Evolutionary conservation across 306 rosid species (phyloP).

Genomic region (Trifolium subterraneum): DNA sequence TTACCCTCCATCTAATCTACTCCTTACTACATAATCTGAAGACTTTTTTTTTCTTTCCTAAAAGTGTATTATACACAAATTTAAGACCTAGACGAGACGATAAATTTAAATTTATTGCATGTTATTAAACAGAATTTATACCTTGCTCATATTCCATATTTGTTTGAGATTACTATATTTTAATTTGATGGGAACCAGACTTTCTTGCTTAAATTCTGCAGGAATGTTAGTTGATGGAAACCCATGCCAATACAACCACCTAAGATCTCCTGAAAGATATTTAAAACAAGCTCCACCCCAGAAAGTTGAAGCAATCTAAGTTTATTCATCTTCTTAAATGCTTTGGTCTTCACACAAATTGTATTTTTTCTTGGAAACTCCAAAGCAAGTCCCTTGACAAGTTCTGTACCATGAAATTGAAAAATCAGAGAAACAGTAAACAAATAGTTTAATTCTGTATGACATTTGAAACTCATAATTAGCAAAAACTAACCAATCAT

Average conservation of each 20-base stretch:
- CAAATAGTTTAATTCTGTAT: background rate
- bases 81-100: too few species aligned
- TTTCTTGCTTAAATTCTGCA: background rate
- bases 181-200: slow-evolving; percentile 14
- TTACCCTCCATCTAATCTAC: too few species aligned
- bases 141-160: slow-evolving; percentile 11
- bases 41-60: too few species aligned
- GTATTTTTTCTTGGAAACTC: background rate
- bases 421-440: too few species aligned
- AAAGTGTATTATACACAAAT: too few species aligned
- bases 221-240: slow-evolving; percentile 3
- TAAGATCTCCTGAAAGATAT: background rate
- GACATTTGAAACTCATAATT: background rate
- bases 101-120: too few species aligned
- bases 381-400: slow-evolving; percentile 30
- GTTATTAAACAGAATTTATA: too few species aligned
- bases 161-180: slow-evolving; percentile 12
- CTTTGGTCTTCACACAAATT: background rate
- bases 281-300: background rate
- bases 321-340: slow-evolving; percentile 26
- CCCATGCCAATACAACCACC: slow-evolving; percentile 18
- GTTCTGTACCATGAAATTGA: slow-evolving; percentile 32
- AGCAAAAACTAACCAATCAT: background rate
- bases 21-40: too few species aligned
- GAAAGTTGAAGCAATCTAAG: slow-evolving; percentile 33